A percentile compares a stretch with the other conserved stretches of the same genome.
phyloP scores from a whole-genome alignment of 192 early-diverging fungal species.

The Coemansia sp. region DNA sequence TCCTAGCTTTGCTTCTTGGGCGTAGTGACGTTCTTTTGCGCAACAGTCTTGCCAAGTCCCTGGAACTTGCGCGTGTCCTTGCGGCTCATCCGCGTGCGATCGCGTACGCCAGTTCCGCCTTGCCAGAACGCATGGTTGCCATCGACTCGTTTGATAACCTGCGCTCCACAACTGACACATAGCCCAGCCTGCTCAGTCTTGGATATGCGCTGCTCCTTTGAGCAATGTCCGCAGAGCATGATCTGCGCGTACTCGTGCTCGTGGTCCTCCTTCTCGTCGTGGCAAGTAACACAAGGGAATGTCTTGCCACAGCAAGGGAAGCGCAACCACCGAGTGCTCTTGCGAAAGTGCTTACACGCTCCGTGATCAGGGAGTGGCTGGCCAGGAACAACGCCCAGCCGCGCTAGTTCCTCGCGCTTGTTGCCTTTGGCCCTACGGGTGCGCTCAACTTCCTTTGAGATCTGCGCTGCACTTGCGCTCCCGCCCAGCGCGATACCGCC shows the following conservation, averaged over 20 bases:
- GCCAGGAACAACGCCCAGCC: slow-evolving; percentile 71
- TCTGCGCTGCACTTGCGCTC: slow-evolving; percentile 39
- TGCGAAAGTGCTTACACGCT: slow-evolving; percentile 83
- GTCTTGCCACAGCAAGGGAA: slow-evolving; percentile 90
- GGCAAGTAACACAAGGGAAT: slow-evolving; percentile 85
- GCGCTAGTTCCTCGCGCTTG: slow-evolving; percentile 59
- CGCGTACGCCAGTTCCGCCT: slow-evolving; percentile 85
- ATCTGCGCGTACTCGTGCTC: slow-evolving; percentile 68
- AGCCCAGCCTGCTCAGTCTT: slow-evolving; percentile 49
- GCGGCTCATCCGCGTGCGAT: slow-evolving; percentile 70
- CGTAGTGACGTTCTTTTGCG: slow-evolving; percentile 35
- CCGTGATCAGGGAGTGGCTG: slow-evolving; percentile 79
- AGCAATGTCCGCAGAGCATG: slow-evolving; percentile 88
- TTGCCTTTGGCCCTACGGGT: slow-evolving; percentile 52
- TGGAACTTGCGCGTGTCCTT: slow-evolving; percentile 72
- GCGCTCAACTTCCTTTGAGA: slow-evolving; percentile 44
- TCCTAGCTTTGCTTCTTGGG: slow-evolving; percentile 22
- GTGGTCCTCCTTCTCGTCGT: slow-evolving; percentile 78
- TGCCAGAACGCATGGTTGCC: slow-evolving; percentile 83
- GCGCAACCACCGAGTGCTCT: slow-evolving; percentile 88
- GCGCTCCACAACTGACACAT: slow-evolving; percentile 67
- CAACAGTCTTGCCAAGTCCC: slow-evolving; percentile 64
- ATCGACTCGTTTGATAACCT: slow-evolving; percentile 56
- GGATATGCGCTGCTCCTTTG: slow-evolving; percentile 72
- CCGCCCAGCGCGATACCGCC: slow-evolving; percentile 38